Conservation (phyloP, 805 yeast genomes). For the Yamadazyma kitorensis region DNA sequence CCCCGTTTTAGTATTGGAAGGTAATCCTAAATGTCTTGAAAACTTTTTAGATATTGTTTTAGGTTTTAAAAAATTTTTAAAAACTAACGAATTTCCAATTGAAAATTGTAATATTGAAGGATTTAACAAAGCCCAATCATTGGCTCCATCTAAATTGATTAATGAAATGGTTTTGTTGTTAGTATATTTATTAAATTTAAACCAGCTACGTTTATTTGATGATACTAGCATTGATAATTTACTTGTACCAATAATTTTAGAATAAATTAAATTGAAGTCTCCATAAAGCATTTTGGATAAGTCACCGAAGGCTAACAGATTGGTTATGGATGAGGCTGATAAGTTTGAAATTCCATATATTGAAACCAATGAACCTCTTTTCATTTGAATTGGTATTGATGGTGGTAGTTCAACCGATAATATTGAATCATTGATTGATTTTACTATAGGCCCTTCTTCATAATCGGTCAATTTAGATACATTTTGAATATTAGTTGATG, state of each 20-base stretch:
- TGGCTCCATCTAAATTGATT: conserved; percentile 52
- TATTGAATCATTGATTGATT: conserved; percentile 23
- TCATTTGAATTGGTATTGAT: conserved; percentile 51
- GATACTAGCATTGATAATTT: conserved; percentile 46
- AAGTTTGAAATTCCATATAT: conserved; percentile 33
- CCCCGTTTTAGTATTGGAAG: conserved; percentile 26
- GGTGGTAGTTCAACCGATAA: conserved; percentile 55
- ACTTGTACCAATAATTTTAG: conserved; percentile 45
- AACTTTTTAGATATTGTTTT: conserved; percentile 31
- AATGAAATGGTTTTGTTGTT: conserved; percentile 41
- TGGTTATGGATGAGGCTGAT: conserved; percentile 35
- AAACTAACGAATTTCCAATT: conserved; percentile 49
- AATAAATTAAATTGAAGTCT: conserved; percentile 43
- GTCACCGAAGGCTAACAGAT: background rate
- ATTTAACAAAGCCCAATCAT: conserved; percentile 61
- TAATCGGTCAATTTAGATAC: conserved; percentile 10
- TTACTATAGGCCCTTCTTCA: background rate
- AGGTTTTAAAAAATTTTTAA: conserved; percentile 41
- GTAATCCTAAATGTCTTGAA: conserved; percentile 17
- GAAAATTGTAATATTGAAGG: conserved; percentile 48
- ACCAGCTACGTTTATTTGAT: conserved; percentile 24
- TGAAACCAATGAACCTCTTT: conserved; percentile 49
- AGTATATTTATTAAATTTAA: conserved; percentile 11
- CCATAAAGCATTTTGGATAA: conserved; percentile 34
- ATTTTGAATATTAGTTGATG: conserved; percentile 11